These are phyloP conservation scores for Monocercomonoides exilis DNA, from an alignment of 78 protist genomes.

Conservation along the genomic window DNA sequence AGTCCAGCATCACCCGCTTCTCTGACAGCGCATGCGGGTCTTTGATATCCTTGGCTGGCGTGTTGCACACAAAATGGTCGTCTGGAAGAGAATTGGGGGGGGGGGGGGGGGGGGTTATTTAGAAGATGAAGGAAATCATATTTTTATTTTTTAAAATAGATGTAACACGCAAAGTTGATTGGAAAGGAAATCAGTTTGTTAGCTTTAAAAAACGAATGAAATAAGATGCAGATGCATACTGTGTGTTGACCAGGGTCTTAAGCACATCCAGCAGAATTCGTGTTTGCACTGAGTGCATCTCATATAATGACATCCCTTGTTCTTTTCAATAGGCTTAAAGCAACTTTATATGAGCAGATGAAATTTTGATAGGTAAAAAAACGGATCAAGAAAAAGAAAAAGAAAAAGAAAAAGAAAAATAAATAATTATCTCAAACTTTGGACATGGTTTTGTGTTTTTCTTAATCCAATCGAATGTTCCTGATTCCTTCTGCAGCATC, in stretches of 20 bases:
- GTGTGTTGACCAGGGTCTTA: background rate
- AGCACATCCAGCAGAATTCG: constrained; percentile 21
- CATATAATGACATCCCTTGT: constrained; percentile 27
- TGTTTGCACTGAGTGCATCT: background rate
- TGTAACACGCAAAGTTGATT: no score
- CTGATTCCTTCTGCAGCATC: background rate
- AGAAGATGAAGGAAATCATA: background rate
- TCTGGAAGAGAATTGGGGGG: background rate
- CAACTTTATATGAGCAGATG: no score
- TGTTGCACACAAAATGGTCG: background rate
- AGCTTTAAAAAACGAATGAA: no score
- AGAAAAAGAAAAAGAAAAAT: background rate
- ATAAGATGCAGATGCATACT: no score
- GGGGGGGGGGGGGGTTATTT: background rate
- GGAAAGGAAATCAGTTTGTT: no score
- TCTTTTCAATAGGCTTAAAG: constrained; percentile 16
- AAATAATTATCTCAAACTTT: background rate
- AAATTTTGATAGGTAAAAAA: no score
- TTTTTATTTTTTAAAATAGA: background rate
- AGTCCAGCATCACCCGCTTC: background rate
- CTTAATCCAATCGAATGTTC: background rate
- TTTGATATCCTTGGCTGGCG: background rate
- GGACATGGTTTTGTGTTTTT: constrained; percentile 4
- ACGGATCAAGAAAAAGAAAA: no score
- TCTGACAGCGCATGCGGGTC: background rate